These are phyloP conservation scores for Cladosporium sp. DNA, from an alignment of 2,329 filamentous ascomycete genomes.

Conservation along the genomic window DNA sequence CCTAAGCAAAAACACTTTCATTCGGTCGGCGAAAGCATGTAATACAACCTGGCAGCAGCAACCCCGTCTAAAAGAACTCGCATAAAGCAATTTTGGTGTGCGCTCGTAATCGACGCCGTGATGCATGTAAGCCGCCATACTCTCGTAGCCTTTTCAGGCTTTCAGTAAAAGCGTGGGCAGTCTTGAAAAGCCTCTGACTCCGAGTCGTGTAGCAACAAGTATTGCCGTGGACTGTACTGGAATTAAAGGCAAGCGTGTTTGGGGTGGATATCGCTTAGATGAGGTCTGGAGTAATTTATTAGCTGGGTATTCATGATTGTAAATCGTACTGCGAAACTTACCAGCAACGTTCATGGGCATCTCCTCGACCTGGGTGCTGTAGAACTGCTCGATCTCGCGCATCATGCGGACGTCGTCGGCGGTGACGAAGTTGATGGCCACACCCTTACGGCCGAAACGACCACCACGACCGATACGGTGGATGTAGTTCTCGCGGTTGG, in stretches of 20 bases:
- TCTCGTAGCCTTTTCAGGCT: conserved; percentile 12
- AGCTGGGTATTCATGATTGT: neutral
- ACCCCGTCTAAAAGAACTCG: conserved; percentile 24
- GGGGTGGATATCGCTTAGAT: conserved; percentile 29
- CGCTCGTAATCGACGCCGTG: conserved; percentile 21
- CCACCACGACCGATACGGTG: conserved; percentile 95
- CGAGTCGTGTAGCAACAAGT: conserved; percentile 15
- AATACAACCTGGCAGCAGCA: conserved; percentile 17
- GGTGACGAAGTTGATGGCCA: conserved; percentile 99
- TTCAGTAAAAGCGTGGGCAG: conserved; percentile 9
- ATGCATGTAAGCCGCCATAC: conserved; percentile 24
- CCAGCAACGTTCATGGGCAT: conserved; percentile 91
- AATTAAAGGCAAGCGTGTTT: conserved; percentile 15
- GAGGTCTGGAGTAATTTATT: conserved; percentile 38
- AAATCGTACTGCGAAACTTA: conserved; percentile 31
- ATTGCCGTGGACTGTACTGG: conserved; percentile 16
- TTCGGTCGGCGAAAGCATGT: conserved; percentile 17
- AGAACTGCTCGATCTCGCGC: conserved; percentile 99
- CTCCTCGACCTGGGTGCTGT: conserved; percentile 99
- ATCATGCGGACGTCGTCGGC: conserved; percentile 96
- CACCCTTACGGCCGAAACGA: conserved; percentile 94
- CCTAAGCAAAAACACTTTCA: conserved; percentile 27
- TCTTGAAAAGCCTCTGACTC: neutral
- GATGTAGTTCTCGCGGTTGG: conserved; percentile 99
- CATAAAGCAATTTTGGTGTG: conserved; percentile 23